Percentiles rank a stretch among this genome's conserved stretches.
These are phyloP conservation scores for Talaromyces marneffei DNA, from an alignment of 2,329 filamentous ascomycete genomes.

Conservation along the genomic window DNA sequence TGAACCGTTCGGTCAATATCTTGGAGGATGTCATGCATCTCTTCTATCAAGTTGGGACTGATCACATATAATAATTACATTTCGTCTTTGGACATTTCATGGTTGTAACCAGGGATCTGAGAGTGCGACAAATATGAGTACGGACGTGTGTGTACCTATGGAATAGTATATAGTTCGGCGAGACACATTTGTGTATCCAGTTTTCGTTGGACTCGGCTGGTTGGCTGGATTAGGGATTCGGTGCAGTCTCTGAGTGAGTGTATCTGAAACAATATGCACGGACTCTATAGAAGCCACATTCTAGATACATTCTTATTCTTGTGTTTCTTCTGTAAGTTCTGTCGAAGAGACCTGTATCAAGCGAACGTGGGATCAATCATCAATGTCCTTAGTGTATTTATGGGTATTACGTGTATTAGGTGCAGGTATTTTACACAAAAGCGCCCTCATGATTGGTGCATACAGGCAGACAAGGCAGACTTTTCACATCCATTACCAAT, in stretches of 20 bases:
- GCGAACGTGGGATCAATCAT: neutral
- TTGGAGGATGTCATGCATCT: too few relatives aligned
- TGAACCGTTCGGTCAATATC: too few relatives aligned
- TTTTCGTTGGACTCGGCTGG: neutral
- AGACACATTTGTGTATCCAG: neutral
- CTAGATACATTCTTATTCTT: neutral
- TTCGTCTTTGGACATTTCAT: neutral
- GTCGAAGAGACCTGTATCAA: neutral
- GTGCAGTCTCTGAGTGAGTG: neutral
- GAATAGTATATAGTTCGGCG: neutral
- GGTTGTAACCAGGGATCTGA: neutral
- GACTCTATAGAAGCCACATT: neutral
- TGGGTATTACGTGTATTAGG: neutral
- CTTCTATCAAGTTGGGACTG: neutral
- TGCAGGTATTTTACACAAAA: neutral
- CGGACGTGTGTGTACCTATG: too few relatives aligned
- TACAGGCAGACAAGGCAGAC: slow-evolving; percentile 24
- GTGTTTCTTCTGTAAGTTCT: neutral
- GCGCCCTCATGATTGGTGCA: neutral
- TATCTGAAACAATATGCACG: neutral
- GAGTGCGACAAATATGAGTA: too few relatives aligned
- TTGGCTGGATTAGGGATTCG: neutral
- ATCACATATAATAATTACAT: neutral
- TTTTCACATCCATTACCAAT: slow-evolving; percentile 21
- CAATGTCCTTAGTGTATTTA: too few relatives aligned